phyloP scores from a whole-genome alignment of 176 grass and related monocot species.

The Poa annua region DNA sequence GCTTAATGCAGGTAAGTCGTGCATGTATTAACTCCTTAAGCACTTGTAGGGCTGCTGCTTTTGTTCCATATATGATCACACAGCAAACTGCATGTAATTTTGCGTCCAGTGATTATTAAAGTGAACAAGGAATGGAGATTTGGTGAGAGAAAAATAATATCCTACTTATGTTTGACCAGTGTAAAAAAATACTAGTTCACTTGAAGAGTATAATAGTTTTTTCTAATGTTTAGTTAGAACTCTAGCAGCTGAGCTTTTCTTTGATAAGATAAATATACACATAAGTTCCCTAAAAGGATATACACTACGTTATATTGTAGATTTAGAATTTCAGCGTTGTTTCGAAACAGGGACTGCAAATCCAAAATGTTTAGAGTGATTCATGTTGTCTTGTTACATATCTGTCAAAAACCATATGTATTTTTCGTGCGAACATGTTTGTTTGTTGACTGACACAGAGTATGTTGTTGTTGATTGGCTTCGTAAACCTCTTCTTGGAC shows the following conservation, averaged over 20 bases:
- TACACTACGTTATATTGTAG: not conserved
- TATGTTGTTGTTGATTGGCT: conserved; percentile 26
- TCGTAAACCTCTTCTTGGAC: conserved; percentile 10
- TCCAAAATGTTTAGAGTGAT: conserved; percentile 6
- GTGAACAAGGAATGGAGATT: not conserved
- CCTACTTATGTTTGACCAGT: not conserved
- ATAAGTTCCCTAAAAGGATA: not conserved
- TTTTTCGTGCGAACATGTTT: not conserved
- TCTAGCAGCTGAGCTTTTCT: not conserved
- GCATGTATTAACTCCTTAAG: conserved; percentile 10
- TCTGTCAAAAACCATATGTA: conserved; percentile 31
- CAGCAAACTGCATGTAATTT: not conserved
- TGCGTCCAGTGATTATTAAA: not conserved
- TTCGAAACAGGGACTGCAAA: not conserved
- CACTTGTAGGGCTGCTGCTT: not conserved
- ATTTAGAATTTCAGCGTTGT: not conserved
- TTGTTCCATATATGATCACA: conserved; percentile 11
- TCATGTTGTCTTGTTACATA: not conserved
- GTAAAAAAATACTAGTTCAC: conserved; percentile 3
- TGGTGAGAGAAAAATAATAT: not conserved
- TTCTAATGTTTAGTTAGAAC: conserved; percentile 16
- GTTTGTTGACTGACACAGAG: conserved; percentile 1
- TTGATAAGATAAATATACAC: not conserved
- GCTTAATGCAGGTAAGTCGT: conserved; percentile 61
- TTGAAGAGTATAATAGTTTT: not conserved